A percentile compares a stretch with the other conserved stretches of the same genome.
These are phyloP conservation scores for Vicia villosa DNA, from an alignment of 306 rosid genomes.

Conservation along the genomic window DNA sequence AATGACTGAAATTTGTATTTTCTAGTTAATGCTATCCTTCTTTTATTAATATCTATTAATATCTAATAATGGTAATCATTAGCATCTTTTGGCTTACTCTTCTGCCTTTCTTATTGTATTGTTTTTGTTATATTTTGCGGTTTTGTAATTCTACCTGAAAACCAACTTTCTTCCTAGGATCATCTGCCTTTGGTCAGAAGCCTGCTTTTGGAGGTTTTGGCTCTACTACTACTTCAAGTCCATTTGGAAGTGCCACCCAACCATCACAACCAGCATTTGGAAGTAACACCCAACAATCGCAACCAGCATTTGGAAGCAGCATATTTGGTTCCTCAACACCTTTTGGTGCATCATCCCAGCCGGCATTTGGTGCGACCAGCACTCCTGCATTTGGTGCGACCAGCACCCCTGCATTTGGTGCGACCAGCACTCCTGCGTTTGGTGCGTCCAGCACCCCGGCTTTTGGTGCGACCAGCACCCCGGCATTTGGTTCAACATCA, in stretches of 20 bases:
- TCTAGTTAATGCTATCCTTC: constrained; percentile 6
- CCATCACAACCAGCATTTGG: constrained; percentile 87
- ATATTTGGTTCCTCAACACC: constrained; percentile 83
- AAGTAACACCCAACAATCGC: constrained; percentile 59
- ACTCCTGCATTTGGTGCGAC: constrained; percentile 54
- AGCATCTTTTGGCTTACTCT: constrained; percentile 15
- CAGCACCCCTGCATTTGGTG: constrained; percentile 51
- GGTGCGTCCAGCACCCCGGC: constrained; percentile 65
- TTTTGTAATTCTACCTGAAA: constrained; percentile 38
- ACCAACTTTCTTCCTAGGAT: constrained; percentile 48
- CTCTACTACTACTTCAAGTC: constrained; percentile 70
- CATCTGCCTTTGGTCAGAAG: constrained; percentile 85
- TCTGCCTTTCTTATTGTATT: background rate
- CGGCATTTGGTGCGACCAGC: constrained; percentile 48
- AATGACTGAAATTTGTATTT: background rate
- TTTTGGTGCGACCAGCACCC: constrained; percentile 51
- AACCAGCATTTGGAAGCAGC: constrained; percentile 86
- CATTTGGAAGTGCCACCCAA: constrained; percentile 73
- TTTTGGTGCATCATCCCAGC: constrained; percentile 70
- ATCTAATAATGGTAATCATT: constrained; percentile 1
- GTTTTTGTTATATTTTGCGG: background rate
- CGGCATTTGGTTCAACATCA: constrained; percentile 68
- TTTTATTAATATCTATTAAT: constrained; percentile 9
- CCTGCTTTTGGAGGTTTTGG: constrained; percentile 86
- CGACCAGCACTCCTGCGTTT: constrained; percentile 46